Evolutionary conservation across 164 flowering plant genomes (phyloP).

Genomic region (Vitis riparia): DNA sequence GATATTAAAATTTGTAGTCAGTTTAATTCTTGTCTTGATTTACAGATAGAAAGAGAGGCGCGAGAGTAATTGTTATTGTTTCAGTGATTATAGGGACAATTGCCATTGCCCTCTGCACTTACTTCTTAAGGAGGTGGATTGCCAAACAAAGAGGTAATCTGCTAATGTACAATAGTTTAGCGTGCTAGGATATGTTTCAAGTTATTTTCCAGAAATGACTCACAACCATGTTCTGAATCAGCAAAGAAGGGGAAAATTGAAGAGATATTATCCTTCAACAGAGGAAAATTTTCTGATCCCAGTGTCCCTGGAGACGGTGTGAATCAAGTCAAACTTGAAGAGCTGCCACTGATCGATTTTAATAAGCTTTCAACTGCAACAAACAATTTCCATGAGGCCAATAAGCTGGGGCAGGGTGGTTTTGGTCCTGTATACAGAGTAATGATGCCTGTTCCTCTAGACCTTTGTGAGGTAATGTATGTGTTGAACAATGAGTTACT

Average conservation of each 20-base stretch:
- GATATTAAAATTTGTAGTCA: background rate
- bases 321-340: slow-evolving; percentile 19
- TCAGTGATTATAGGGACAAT: slow-evolving; percentile 7
- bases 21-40: background rate
- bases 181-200: background rate
- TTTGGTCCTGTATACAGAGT: slow-evolving; percentile 40
- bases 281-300: background rate
- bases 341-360: slow-evolving; percentile 22
- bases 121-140: slow-evolving; percentile 8
- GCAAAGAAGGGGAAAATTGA: slow-evolving; percentile 4
- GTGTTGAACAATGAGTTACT: background rate
- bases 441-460: background rate
- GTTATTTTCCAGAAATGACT: background rate
- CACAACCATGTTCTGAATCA: background rate
- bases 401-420: slow-evolving; percentile 36
- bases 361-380: slow-evolving; percentile 28
- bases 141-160: slow-evolving; percentile 15
- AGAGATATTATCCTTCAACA: slow-evolving; percentile 1
- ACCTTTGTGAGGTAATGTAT: background rate
- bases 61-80: background rate
- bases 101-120: slow-evolving; percentile 3
- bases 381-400: slow-evolving; percentile 16
- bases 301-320: background rate
- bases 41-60: slow-evolving; percentile 8
- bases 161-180: background rate